These are phyloP conservation scores for Colletotrichum graminicola DNA, from an alignment of 2,329 filamentous ascomycete species.

Conservation along the genomic window DNA sequence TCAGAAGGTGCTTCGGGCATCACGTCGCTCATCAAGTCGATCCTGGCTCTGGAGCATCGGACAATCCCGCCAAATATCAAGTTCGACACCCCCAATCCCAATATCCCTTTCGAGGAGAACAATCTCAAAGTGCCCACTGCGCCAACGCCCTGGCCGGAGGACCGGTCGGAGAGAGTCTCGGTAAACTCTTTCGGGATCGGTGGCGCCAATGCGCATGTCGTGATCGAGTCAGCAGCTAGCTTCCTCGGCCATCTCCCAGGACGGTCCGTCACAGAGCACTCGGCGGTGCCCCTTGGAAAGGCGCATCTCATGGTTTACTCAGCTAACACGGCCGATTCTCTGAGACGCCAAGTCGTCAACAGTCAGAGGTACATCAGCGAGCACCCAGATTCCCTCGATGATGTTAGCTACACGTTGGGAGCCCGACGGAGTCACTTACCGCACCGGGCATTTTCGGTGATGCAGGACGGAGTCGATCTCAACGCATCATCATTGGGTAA, in stretches of 20 bases:
- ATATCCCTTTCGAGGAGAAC: slow-evolving; percentile 36
- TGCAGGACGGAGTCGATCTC: background rate
- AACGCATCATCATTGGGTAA: slow-evolving; percentile 7
- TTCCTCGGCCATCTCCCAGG: slow-evolving; percentile 13
- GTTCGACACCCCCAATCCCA: slow-evolving; percentile 49
- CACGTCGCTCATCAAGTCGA: slow-evolving; percentile 49
- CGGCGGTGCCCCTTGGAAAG: no score
- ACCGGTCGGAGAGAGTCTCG: slow-evolving; percentile 46
- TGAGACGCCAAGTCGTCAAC: slow-evolving; percentile 38
- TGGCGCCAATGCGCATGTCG: slow-evolving; percentile 53
- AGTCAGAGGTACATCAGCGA: slow-evolving; percentile 21
- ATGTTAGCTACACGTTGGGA: slow-evolving; percentile 45
- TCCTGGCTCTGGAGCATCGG: slow-evolving; percentile 49
- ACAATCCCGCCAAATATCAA: slow-evolving; percentile 52
- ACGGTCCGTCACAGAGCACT: background rate
- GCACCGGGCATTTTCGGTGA: slow-evolving; percentile 40
- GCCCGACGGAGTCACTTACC: slow-evolving; percentile 39
- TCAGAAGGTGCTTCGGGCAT: slow-evolving; percentile 51
- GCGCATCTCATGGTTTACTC: slow-evolving; percentile 42
- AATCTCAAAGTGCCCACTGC: slow-evolving; percentile 45
- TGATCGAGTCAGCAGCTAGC: slow-evolving; percentile 43
- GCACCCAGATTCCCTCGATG: background rate
- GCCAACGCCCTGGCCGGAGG: slow-evolving; percentile 45
- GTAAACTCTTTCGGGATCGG: slow-evolving; percentile 57
- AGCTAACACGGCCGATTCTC: slow-evolving; percentile 40